A percentile compares a stretch with the other conserved stretches of the same genome.
These are phyloP conservation scores for Durotheca rogersii DNA, from an alignment of 495 filamentous ascomycete genomes.

Conservation along the genomic window DNA sequence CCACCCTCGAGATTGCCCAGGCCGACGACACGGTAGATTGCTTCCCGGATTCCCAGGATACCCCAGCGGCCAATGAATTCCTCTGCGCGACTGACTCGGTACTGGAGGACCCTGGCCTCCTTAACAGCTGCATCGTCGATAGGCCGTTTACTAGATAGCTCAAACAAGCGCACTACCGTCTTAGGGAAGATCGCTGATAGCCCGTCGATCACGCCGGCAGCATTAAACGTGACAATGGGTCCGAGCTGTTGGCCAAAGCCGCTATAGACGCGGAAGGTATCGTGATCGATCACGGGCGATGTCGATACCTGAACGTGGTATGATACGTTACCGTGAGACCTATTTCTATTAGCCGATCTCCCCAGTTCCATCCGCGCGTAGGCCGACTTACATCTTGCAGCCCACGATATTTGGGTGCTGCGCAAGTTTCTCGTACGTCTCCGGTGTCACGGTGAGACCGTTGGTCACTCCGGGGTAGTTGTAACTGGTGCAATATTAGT, in stretches of 20 bases:
- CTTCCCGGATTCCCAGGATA: slow-evolving; percentile 62
- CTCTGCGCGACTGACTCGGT: slow-evolving; percentile 55
- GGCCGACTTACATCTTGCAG: slow-evolving; percentile 52
- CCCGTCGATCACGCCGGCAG: slow-evolving; percentile 64
- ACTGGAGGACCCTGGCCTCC: slow-evolving; percentile 56
- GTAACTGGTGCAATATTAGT: slow-evolving; percentile 42
- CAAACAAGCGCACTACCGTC: slow-evolving; percentile 55
- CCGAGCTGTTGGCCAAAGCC: slow-evolving; percentile 67
- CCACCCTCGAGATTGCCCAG: slow-evolving; percentile 56
- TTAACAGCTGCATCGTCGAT: slow-evolving; percentile 22
- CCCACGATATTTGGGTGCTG: slow-evolving; percentile 60
- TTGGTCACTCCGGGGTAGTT: slow-evolving; percentile 66
- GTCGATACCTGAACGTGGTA: slow-evolving; percentile 59
- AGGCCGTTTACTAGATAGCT: slow-evolving; percentile 41
- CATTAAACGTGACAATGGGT: slow-evolving; percentile 58
- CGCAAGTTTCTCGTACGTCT: slow-evolving; percentile 54
- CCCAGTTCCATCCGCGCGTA: not conserved
- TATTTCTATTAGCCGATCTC: not conserved
- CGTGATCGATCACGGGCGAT: slow-evolving; percentile 46
- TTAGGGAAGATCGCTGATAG: slow-evolving; percentile 60
- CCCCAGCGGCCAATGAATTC: slow-evolving; percentile 58
- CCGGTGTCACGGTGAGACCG: slow-evolving; percentile 51
- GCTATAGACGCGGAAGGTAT: slow-evolving; percentile 58
- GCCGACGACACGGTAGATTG: slow-evolving; percentile 49
- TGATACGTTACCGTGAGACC: slow-evolving; percentile 61